Evolutionary conservation across 73 alveolate species (phyloP), one percentile per base, ranked within the genome.

Genomic region (Diophrys appendiculata): DNA sequence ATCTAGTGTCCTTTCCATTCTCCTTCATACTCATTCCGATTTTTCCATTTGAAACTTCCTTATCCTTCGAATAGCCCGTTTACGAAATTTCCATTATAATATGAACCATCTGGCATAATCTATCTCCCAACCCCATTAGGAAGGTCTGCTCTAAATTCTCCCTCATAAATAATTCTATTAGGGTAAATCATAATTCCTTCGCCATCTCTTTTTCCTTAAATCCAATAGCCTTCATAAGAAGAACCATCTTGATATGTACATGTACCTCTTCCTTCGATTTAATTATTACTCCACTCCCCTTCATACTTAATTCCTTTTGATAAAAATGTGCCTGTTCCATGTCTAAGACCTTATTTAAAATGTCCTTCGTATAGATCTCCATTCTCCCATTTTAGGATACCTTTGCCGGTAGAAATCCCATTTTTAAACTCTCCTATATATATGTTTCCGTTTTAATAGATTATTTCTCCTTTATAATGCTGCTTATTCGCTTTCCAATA

Each of bases 381-480:
- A 68, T 81, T 87, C 24, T 77, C 53, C 94, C 90, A 81, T 0
- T 55, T 24, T 0, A 87, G 77, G 2, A 67, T 71, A 29, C 94
- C 94, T 26, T 81, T 72, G 35, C 94, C 94, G 28, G 73, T 54
- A 32, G 69, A 64, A 2, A 69, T 73, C 60, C 93, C 94, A 28
- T 94, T 73, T 72, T 76, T 76, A 81, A 86, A 94, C 43, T 81
- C 80, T 13, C 98, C 98, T 29, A 91, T 77, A 88, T 88, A 94
- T 43, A 60, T 72, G 76, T 92, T 81, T 32, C 93, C 93, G 79
- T 90, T 92, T 23, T 91, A 83, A 86, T 88, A 94, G 26, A 70
- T 33, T 90, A 90, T 74, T 43, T 82, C 83, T 31, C 98, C 98
- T 75, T 83, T 86, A 32, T 98, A 97, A 64, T 93, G 95, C 84